Conservation (phyloP, 2,329 filamentous ascomycete species). For the Annulohypoxylon truncatum region DNA sequence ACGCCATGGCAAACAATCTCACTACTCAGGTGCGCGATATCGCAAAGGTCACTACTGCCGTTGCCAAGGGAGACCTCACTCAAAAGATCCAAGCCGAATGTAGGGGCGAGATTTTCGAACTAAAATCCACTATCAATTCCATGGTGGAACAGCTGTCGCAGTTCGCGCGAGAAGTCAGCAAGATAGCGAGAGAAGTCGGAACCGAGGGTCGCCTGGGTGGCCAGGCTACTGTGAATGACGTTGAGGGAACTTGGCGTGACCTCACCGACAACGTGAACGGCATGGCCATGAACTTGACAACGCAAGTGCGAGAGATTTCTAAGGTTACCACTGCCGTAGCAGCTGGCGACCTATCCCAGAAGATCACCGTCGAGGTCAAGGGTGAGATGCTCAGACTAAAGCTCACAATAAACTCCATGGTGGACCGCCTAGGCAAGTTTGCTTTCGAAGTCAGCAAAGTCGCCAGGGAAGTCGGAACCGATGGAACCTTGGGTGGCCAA, state of each 20-base stretch:
- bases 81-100: slow-evolving; percentile 96
- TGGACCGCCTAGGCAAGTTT: slow-evolving; percentile 95
- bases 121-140: slow-evolving; percentile 98
- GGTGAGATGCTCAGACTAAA: slow-evolving; percentile 96
- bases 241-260: slow-evolving; percentile 97
- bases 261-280: slow-evolving; percentile 96
- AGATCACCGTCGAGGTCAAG: slow-evolving; percentile 92
- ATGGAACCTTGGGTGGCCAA: slow-evolving; percentile 93
- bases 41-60: slow-evolving; percentile 80
- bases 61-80: slow-evolving; percentile 87
- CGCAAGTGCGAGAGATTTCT: slow-evolving; percentile 96
- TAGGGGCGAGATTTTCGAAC: slow-evolving; percentile 89
- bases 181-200: slow-evolving; percentile 94
- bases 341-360: slow-evolving; percentile 92
- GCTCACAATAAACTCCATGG: slow-evolving; percentile 99
- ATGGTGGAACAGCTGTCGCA: slow-evolving; percentile 99
- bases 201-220: slow-evolving; percentile 95
- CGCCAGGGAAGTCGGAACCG: slow-evolving; percentile 94
- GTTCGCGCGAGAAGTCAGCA: slow-evolving; percentile 96
- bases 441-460: slow-evolving; percentile 97
- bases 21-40: slow-evolving; percentile 95
- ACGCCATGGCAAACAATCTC: slow-evolving; percentile 88
- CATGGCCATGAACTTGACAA: slow-evolving; percentile 98
- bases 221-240: slow-evolving; percentile 94
- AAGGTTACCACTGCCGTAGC: slow-evolving; percentile 96